Base-by-base conservation (phyloP, 148 eudicot genomes). In the Diospyros kaki region DNA sequence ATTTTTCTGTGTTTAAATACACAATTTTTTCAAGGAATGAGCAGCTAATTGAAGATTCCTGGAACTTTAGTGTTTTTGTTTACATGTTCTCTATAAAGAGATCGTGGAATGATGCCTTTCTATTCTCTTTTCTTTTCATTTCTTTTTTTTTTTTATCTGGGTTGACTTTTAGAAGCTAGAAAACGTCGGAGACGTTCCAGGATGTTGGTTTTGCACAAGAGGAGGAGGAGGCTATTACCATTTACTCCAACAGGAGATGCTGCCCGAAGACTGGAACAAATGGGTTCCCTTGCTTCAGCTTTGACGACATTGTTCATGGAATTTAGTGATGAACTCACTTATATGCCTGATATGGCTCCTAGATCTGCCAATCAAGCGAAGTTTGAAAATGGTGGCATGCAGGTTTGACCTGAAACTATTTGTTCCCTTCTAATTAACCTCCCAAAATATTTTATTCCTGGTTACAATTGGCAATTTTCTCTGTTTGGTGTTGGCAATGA, bases 331-430 rank as follows among this genome's bases (percentile, higher is more conserved):
- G 89, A 89, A 53, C 92, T 94, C 58, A 90, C 89, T 42, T 94
- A 94, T 82, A n/a, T 79, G 76, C 88, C 82, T 12, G 84, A 69
- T 56, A 87, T 90, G 93, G 94, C 98, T 85, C 89, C 94, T 65
- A 85, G 84, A 87, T 89, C 89, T 75, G 94, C 97, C 69, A 94
- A 94, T 80, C 87, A 82, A 66, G 90, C 98, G 51, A 69, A 64
- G 68, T 83, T 81, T 68, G 98, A 94, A 83, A 79, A 83, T 80
- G 94, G 92, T 55, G 98, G 97, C 72, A 94, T 94, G 96, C 98
- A 94, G 96, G 98, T 94, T 64, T 10, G 4, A 46, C 48, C 15
- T 60, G 68, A 44, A 55, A 5, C 41, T 69, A n/a, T 41, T 61
- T 61, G 44, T 17, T 66, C 53, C 3, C 18, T 54, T 10, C 52